Evolutionary conservation across 2,329 filamentous ascomycete genomes (phyloP).

Genomic region (Penicillium hesseltinei): DNA sequence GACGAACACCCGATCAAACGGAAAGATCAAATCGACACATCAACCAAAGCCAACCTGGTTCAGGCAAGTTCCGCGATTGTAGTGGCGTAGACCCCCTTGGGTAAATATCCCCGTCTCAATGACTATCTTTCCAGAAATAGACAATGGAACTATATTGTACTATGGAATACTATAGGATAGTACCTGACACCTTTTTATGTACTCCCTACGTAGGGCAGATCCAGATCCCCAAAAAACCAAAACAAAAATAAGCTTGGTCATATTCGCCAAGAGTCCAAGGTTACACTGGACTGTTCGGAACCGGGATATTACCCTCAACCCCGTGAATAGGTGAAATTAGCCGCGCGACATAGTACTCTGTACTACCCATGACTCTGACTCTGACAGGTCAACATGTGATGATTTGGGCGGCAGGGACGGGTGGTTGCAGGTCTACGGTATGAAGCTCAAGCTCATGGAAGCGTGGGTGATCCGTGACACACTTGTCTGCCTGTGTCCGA

Average conservation of each 20-base stretch:
- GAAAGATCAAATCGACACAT: background rate
- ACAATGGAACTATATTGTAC: background rate
- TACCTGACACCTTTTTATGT: background rate
- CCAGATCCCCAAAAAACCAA: background rate
- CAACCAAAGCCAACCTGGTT: background rate
- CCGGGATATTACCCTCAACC: background rate
- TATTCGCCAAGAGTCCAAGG: slow-evolving; percentile 2
- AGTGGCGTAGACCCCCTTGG: background rate
- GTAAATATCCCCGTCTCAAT: background rate
- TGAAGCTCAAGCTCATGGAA: slow-evolving; percentile 16
- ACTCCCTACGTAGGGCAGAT: background rate
- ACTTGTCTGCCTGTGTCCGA: slow-evolving; percentile 12
- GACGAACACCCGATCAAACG: slow-evolving; percentile 5
- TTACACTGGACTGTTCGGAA: slow-evolving; percentile 4
- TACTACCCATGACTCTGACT: background rate
- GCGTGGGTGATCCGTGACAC: slow-evolving; percentile 6
- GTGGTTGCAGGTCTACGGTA: slow-evolving; percentile 13
- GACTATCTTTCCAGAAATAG: background rate
- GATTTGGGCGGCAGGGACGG: slow-evolving; percentile 18
- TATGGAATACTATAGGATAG: background rate
- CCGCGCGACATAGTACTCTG: slow-evolving; percentile 1
- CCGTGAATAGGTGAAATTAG: slow-evolving; percentile 5
- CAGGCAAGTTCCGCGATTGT: background rate
- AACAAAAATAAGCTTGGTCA: background rate
- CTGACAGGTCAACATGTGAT: slow-evolving; percentile 11